Evolutionary conservation across 2,329 filamentous ascomycete species (phyloP), one percentile per base, ranked within the genome.

Genomic region (Cyclaneusma minus): DNA sequence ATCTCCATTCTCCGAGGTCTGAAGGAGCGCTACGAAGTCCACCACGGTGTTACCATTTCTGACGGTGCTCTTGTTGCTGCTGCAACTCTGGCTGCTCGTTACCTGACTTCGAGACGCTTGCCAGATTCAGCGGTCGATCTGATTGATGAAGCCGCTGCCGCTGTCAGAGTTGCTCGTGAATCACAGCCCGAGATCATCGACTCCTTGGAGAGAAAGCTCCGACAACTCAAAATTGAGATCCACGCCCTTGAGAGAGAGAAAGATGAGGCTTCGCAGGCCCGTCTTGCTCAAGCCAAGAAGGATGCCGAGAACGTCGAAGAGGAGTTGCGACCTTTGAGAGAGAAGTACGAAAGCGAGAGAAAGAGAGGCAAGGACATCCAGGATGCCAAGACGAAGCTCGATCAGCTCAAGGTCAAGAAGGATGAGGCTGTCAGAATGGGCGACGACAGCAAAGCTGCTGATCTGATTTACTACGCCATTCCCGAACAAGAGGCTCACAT

Each of bases 1-100:
- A 71, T 98, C 35, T 98, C 89, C 13, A 98, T 98, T 45, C 74
- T 98, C n/a, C 82, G 89, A 63, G 89, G 89, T 47, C 60, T 98
- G 36, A 98, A 95, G 61, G 87, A 95, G 51, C 83, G 84, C 50
- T 98, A 95, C 55, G 89, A 98, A 56, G 82, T 92, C 25, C 89
- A 98, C 53, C 89, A 98, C 51, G 85, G 87, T 63, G 89, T 98
- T 43, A 95, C 75, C 38, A 98, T 98, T 39, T 73, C 87, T 22
- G 89, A 98, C 46, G 83, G 76, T 44, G 89, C 89, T 35, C 80
- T 98, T 35, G 87, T 98, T 10, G 68, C 85, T 25, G 71, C 89
- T 4, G 82, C 89, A n/a, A 91, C 74, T 29, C 68, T 98, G 27
- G 89, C 89, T 9, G 81, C 87, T 24, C 77, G 89, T 30, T 98